Base-by-base conservation (phyloP, 2,329 filamentous ascomycete species). In the Bipolaris oryzae region DNA sequence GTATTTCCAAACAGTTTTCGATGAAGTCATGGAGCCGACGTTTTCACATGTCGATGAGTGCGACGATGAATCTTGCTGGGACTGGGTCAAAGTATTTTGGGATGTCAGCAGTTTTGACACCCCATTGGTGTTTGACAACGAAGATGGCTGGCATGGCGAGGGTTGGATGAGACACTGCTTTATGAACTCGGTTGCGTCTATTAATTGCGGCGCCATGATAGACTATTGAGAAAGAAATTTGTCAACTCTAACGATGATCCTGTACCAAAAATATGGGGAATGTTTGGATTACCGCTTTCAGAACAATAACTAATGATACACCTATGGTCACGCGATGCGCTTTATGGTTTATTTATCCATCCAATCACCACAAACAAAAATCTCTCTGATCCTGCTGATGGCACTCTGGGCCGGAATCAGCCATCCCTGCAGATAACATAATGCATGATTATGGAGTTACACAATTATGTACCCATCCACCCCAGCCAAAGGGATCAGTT, bases 71-170 rank as follows among this genome's bases (percentile, higher is more conserved):
- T 7, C 54, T 15, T 50, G 39, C 18, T 43, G 23, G 5, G 50
- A 11, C n/a, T 60, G 57, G 57, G 33, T 54, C 3, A 4, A 48
- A 10, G 47, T 60, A 2, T 35, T 7, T 7, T 54, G 47, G 38
- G 15, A 34, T 7, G 5, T 23, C 11, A 11, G 11, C 5, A 3
- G 2, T 3, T 6, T 39, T 6, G 15, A 38, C 2, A 16, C 25
- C n/a, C 28, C n/a, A 13, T n/a, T 35, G 9, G 28, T 39, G 2
- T 54, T 23, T 3, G 28, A 51, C 11, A 53, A 53, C 18, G 21
- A 23, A 18, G n/a, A 48, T 20, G 46, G 38, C 5, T 20, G 11
- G 7, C 23, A 18, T 1, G 25, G 31, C 6, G n/a, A 47, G 3
- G 34, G 7, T 1, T 57, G 42, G 33, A 57, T 57, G 41, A 44